Conservation (phyloP, 371 early-diverging fungal genomes). For the Capillidium heterosporum region DNA sequence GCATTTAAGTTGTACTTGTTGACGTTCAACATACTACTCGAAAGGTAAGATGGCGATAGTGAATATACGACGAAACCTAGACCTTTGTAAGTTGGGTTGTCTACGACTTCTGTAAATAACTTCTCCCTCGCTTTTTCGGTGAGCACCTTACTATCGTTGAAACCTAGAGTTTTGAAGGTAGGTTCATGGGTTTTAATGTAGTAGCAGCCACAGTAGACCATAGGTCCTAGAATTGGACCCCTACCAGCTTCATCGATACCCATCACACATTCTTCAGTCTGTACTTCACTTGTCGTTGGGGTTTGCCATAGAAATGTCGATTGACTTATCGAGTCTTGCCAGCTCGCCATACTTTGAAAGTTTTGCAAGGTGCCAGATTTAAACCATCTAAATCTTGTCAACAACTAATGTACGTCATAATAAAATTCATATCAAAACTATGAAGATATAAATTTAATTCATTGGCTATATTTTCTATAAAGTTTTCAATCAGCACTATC, state of each 20-base stretch:
- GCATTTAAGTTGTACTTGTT: conserved; percentile 86
- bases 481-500: too few relatives aligned
- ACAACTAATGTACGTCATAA: too few relatives aligned
- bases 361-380: too few relatives aligned
- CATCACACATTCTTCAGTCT: conserved; percentile 42
- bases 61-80: conserved; percentile 75
- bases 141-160: conserved; percentile 79
- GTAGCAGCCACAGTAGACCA: conserved; percentile 87
- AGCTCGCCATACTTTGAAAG: neutral
- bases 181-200: conserved; percentile 38
- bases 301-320: too few relatives aligned
- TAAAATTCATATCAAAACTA: too few relatives aligned
- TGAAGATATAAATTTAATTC: too few relatives aligned
- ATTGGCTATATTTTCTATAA: too few relatives aligned
- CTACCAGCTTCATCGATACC: conserved; percentile 99
- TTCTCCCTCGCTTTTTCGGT: conserved; percentile 48
- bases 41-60: conserved; percentile 78
- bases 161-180: conserved; percentile 44
- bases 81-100: conserved; percentile 27
- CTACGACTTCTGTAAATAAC: conserved; percentile 36
- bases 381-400: too few relatives aligned
- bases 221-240: conserved; percentile 96
- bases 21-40: conserved; percentile 58
- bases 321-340: too few relatives aligned
- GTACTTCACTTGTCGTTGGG: neutral